A percentile compares a stretch with the other conserved stretches of the same genome.
Evolutionary conservation across 805 yeast genomes (phyloP).

Genomic region (Naumovozyma dairenensis): DNA sequence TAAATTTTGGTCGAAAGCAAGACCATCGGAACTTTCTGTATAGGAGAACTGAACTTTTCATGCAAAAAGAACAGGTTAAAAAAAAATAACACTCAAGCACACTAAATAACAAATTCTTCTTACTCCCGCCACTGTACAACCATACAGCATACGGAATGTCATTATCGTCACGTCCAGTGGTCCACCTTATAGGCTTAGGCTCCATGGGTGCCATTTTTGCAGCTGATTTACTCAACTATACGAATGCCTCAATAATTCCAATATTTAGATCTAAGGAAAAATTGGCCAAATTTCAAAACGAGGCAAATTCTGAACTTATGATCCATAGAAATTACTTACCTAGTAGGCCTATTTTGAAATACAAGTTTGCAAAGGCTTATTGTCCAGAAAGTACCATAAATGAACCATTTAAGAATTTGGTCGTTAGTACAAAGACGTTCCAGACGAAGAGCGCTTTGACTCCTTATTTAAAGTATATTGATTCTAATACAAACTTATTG

Average conservation of each 20-base stretch:
- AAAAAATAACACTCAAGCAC: no score
- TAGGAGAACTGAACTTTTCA: no score
- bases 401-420: constrained; percentile 40
- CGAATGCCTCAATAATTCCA: constrained; percentile 22
- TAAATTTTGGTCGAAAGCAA: no score
- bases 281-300: constrained; percentile 14
- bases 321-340: constrained; percentile 16
- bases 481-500: constrained; percentile 47
- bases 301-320: constrained; percentile 12
- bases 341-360: constrained; percentile 7
- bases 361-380: constrained; percentile 7
- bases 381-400: constrained; percentile 20
- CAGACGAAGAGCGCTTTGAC: constrained; percentile 56
- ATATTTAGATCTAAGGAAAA: constrained; percentile 23
- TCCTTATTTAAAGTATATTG: constrained; percentile 43
- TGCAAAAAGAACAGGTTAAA: no score
- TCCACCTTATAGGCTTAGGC: constrained; percentile 28
- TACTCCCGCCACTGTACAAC: no score
- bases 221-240: constrained; percentile 17
- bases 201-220: constrained; percentile 29
- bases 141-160: constrained; percentile 13
- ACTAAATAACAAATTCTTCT: no score
- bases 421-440: constrained; percentile 73
- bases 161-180: constrained; percentile 10
- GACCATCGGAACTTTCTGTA: no score